Evolutionary conservation across 108 stramenopile species (phyloP).

Genomic region (Epithemia pelagica): DNA sequence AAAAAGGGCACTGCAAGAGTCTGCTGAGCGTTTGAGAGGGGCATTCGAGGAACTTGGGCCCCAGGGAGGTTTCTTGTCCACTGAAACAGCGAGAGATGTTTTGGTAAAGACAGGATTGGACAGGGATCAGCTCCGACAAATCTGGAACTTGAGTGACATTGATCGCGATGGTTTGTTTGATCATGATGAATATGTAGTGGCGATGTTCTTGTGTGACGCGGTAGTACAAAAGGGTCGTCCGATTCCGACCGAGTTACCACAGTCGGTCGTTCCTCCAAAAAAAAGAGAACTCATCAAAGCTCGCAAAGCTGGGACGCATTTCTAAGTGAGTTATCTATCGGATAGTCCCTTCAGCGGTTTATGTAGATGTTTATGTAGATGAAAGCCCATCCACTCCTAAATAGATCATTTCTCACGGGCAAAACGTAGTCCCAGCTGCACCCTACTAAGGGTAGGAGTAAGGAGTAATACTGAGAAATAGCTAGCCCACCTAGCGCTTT

Average conservation of each 20-base stretch:
- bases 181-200: conserved; percentile 87
- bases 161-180: conserved; percentile 90
- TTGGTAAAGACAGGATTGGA: conserved; percentile 78
- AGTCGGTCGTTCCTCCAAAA: conserved; percentile 64
- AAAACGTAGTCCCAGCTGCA: no score
- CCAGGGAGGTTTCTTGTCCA: conserved; percentile 72
- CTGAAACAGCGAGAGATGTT: conserved; percentile 72
- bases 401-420: no score
- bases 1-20: conserved; percentile 71
- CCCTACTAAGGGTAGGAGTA: no score
- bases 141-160: conserved; percentile 91
- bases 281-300: conserved; percentile 36
- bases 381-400: no score
- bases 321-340: no score
- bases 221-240: conserved; percentile 83
- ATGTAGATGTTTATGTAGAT: no score
- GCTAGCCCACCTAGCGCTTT: no score
- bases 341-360: no score
- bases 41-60: conserved; percentile 76
- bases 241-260: conserved; percentile 69
- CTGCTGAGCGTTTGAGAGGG: conserved; percentile 56
- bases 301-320: background rate
- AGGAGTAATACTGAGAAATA: no score
- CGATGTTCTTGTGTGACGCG: conserved; percentile 88
- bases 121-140: conserved; percentile 83